Percentiles rank a stretch among this genome's conserved stretches.
These are phyloP conservation scores for Limonium bicolor DNA, from an alignment of 148 eudicot species.

Conservation along the genomic window DNA sequence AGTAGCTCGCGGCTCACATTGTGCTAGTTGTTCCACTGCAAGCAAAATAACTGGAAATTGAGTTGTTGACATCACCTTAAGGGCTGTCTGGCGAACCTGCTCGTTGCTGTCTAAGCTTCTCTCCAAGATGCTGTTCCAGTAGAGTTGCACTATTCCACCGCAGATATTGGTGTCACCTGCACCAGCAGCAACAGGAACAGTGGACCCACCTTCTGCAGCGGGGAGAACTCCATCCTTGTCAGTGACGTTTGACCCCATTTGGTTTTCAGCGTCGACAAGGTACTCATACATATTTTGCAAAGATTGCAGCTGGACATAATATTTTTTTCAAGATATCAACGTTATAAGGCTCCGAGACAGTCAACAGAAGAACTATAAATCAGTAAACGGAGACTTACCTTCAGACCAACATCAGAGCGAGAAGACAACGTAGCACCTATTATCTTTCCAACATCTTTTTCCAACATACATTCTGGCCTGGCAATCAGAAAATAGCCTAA, in stretches of 20 bases:
- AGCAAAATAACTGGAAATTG: neutral
- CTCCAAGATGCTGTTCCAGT: conserved; percentile 69
- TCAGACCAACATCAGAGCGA: conserved; percentile 54
- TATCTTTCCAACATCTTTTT: conserved; percentile 57
- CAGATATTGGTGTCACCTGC: conserved; percentile 96
- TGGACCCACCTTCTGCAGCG: conserved; percentile 32
- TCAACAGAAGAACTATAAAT: neutral
- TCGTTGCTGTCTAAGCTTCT: conserved; percentile 83
- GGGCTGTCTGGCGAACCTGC: conserved; percentile 69
- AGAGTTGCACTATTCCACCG: conserved; percentile 84
- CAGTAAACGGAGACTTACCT: conserved; percentile 43
- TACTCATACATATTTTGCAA: conserved; percentile 86
- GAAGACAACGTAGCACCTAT: conserved; percentile 66
- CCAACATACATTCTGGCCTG: conserved; percentile 86
- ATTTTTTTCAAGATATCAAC: conserved; percentile 9
- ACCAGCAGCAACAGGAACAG: conserved; percentile 96
- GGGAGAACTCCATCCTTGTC: conserved; percentile 20
- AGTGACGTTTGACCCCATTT: conserved; percentile 42
- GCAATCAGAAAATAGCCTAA: conserved; percentile 86
- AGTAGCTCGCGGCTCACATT: too few relatives aligned
- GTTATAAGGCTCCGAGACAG: too few relatives aligned
- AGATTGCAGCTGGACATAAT: conserved; percentile 60
- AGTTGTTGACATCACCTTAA: conserved; percentile 33
- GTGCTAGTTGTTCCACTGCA: too few relatives aligned
- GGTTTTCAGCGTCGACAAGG: conserved; percentile 87